Evolutionary conservation across 2,329 filamentous ascomycete species (phyloP).

Genomic region (Aspergillus hortae): DNA sequence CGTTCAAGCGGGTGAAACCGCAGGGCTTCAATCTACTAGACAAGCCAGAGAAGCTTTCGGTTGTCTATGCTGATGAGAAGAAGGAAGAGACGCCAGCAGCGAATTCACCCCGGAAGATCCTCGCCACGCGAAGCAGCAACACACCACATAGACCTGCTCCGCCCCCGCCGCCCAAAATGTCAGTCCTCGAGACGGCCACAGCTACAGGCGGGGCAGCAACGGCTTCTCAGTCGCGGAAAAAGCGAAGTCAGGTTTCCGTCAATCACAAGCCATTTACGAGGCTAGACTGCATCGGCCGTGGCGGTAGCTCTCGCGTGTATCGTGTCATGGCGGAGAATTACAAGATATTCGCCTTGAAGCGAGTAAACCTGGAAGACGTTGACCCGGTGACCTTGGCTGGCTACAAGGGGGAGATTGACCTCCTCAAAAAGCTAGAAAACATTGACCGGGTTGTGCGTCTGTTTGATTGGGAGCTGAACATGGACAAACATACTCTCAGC

Average conservation of each 20-base stretch:
- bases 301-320: constrained; percentile 92
- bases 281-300: constrained; percentile 84
- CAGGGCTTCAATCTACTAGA: constrained; percentile 54
- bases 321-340: constrained; percentile 96
- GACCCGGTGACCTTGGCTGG: constrained; percentile 80
- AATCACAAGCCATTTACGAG: constrained; percentile 90
- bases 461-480: constrained; percentile 90
- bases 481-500: constrained; percentile 82
- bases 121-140: constrained; percentile 57
- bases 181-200: constrained; percentile 86
- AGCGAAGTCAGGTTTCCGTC: constrained; percentile 77
- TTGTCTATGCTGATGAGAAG: constrained; percentile 47
- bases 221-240: constrained; percentile 68
- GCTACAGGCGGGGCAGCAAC: constrained; percentile 75
- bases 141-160: constrained; percentile 75
- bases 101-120: constrained; percentile 42
- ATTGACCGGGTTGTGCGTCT: constrained; percentile 88
- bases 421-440: constrained; percentile 74
- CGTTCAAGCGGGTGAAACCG: constrained; percentile 61
- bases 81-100: constrained; percentile 45
- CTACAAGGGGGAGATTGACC: constrained; percentile 92
- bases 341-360: constrained; percentile 90
- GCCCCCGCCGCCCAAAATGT: constrained; percentile 94
- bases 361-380: constrained; percentile 84
- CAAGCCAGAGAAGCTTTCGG: constrained; percentile 53